Base-by-base conservation (phyloP, 257 asterid genomes). In the Solanum chilense region DNA sequence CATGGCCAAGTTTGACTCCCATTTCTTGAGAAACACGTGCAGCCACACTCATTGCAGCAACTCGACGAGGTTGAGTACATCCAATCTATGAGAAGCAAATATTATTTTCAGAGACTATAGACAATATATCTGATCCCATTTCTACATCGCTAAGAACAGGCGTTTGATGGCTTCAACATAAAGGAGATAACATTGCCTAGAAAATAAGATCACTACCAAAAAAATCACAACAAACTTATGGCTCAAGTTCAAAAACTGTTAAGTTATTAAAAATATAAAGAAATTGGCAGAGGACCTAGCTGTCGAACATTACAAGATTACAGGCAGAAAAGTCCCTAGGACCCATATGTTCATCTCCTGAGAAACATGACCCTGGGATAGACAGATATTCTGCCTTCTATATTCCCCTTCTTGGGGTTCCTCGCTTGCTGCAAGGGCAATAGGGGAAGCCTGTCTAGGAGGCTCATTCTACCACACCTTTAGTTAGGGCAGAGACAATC, bases 1-100 rank as follows among this genome's bases (percentile, higher is more conserved):
- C 99, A 88, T 97, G 99, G 64, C 99, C 99, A 88, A 97, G 96
- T 91, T 96, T 97, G 86, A 97, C 98, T 58, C 99, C 99, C 98
- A 96, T 91, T 91, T 97, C 99, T 92, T 96, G 98, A 88, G 99
- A 94, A 88, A 97, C 99, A 70, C 98, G 94, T 89, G 99, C 98
- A 90, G 99, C 95, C 82, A 96, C 99, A 91, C 98, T 97, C 99
- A 97, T 97, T 25, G 99, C 99, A 85, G 99, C 99, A 83, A 95
- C 99, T 84, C 98, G 92, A 15, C 98, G 97, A 73, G 99, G 98
- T 92, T 96, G 99, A 87, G 99, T 96, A 88, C 98, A 96, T 25
- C 98, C 99, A 88, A 96, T 92, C 98, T 94, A 93, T 84, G 85
- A 88, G 58, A 81, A 80, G 68, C 64, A 80, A 47, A 27, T 80